A percentile compares a stretch with the other conserved stretches of the same genome.
These are phyloP conservation scores for Mycena citricolor DNA, from an alignment of 1,284 basidiomycete genomes.

Conservation along the genomic window DNA sequence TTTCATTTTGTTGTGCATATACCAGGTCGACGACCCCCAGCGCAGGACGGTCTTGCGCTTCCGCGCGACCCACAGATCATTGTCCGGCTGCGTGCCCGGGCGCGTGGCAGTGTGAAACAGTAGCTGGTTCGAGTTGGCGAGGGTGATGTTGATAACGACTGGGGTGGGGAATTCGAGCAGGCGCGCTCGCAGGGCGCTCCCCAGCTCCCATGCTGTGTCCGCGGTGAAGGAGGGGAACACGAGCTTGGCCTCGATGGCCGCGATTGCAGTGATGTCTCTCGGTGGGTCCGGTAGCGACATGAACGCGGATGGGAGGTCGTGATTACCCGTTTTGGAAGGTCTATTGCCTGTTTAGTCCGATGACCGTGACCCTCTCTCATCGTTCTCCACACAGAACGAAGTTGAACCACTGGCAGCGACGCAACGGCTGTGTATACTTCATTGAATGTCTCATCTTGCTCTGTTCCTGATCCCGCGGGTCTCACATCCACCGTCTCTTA, in stretches of 20 bases:
- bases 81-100: constrained; percentile 19
- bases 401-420: too few relatives aligned
- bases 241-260: constrained; percentile 12
- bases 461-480: too few relatives aligned
- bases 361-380: too few relatives aligned
- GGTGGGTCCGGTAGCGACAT: too few relatives aligned
- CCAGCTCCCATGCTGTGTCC: constrained; percentile 20
- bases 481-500: too few relatives aligned
- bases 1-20: constrained; percentile 17
- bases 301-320: too few relatives aligned
- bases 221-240: constrained; percentile 19
- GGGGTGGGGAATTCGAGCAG: constrained; percentile 18
- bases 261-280: constrained; percentile 9
- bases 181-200: constrained; percentile 18
- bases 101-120: constrained; percentile 19
- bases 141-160: constrained; percentile 14
- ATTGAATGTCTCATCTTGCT: too few relatives aligned
- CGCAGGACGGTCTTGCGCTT: constrained; percentile 19
- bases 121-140: constrained; percentile 16
- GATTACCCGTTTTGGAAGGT: too few relatives aligned
- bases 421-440: too few relatives aligned
- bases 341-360: too few relatives aligned
- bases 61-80: constrained; percentile 21
- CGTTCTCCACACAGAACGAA: too few relatives aligned
- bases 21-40: constrained; percentile 20